phyloP scores from a whole-genome alignment of 1,284 basidiomycete genomes.

The Sphaerobolus stellatus region DNA sequence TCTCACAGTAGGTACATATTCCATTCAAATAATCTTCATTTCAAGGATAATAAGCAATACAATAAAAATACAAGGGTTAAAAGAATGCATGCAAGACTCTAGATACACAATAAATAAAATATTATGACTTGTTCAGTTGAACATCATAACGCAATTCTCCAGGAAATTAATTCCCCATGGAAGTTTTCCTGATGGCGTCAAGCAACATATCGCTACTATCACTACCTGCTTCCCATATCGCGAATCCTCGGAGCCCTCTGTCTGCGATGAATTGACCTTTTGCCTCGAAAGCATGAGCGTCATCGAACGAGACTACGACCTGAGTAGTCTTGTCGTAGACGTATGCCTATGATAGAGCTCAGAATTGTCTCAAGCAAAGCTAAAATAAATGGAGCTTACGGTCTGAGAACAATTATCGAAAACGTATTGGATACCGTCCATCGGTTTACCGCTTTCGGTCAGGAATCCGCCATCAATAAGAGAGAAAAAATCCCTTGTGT shows the following conservation, averaged over 20 bases:
- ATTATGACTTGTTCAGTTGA: no score
- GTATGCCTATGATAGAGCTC: conserved; percentile 46
- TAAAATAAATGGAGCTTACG: conserved; percentile 41
- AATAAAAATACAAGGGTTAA: no score
- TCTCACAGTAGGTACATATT: no score
- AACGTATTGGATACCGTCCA: conserved; percentile 46
- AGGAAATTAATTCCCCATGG: no score
- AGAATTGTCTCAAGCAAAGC: neutral
- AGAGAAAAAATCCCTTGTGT: conserved; percentile 60
- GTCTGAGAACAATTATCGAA: conserved; percentile 70
- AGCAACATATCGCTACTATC: conserved; percentile 58
- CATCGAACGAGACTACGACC: conserved; percentile 62
- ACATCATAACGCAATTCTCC: no score
- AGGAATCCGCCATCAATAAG: conserved; percentile 56
- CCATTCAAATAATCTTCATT: no score
- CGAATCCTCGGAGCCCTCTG: conserved; percentile 54
- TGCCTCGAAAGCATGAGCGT: conserved; percentile 52
- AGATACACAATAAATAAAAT: no score
- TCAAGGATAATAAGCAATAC: no score
- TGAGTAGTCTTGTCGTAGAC: conserved; percentile 54
- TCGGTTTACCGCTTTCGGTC: conserved; percentile 47
- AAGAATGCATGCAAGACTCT: no score
- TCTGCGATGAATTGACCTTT: conserved; percentile 61
- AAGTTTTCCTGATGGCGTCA: conserved; percentile 54
- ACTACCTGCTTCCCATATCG: conserved; percentile 63